Conservation (phyloP, 176 grass and related monocot species). For the Musa itinerans region DNA sequence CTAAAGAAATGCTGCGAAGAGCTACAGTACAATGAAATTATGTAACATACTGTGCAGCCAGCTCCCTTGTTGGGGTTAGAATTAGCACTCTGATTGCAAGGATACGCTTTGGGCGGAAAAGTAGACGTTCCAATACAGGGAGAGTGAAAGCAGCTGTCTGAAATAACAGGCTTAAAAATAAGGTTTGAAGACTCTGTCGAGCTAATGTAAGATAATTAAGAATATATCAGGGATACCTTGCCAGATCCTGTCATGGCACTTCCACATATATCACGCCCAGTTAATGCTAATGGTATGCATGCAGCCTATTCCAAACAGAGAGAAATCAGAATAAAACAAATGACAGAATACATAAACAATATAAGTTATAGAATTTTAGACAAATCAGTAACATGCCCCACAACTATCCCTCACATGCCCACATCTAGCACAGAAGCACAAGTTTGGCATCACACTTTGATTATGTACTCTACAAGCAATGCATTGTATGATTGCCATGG, state of each 20-base stretch:
- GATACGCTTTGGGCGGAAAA: constrained; percentile 78
- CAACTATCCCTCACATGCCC: too few relatives aligned
- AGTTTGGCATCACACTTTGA: too few relatives aligned
- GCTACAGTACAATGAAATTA: constrained; percentile 1
- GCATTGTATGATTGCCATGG: too few relatives aligned
- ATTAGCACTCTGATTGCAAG: constrained; percentile 95
- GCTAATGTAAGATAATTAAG: constrained; percentile 14
- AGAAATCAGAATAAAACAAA: constrained; percentile 16
- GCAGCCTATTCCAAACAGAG: constrained; percentile 51
- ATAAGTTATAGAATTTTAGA: neutral
- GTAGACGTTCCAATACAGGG: constrained; percentile 81
- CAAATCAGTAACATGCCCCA: too few relatives aligned
- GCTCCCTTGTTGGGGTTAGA: constrained; percentile 86
- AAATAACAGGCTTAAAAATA: constrained; percentile 26
- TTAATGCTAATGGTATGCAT: constrained; percentile 91
- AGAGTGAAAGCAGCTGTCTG: constrained; percentile 89
- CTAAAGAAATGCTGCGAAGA: neutral
- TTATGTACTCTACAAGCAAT: too few relatives aligned
- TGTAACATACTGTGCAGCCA: constrained; percentile 89
- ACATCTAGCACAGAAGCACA: too few relatives aligned
- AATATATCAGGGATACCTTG: constrained; percentile 51
- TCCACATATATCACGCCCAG: constrained; percentile 92
- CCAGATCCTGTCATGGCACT: constrained; percentile 94
- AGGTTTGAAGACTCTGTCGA: neutral
- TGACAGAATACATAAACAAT: neutral